Evolutionary conservation across 2,329 filamentous ascomycete genomes (phyloP).

Genomic region (Macrophomina pseudophaseolina): DNA sequence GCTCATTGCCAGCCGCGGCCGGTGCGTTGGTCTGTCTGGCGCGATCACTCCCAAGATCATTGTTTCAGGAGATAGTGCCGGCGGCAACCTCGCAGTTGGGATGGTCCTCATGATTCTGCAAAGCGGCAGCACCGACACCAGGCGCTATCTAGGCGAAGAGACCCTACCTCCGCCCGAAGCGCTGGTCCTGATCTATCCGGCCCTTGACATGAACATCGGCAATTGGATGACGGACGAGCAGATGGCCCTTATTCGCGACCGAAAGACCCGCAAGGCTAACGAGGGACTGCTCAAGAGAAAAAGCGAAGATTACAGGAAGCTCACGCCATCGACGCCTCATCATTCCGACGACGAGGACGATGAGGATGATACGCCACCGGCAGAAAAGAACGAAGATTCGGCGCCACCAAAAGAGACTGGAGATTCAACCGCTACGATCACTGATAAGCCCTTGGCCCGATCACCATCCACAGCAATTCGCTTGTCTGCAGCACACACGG

Average conservation of each 20-base stretch:
- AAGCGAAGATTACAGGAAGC: conserved; percentile 82
- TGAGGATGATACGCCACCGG: conserved; percentile 37
- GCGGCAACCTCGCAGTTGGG: conserved; percentile 79
- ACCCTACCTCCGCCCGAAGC: conserved; percentile 78
- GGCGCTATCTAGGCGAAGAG: conserved; percentile 61
- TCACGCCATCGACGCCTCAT: conserved; percentile 80
- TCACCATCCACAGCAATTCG: conserved; percentile 40
- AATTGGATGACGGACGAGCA: conserved; percentile 99
- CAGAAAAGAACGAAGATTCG: conserved; percentile 16
- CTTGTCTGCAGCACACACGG: conserved; percentile 46
- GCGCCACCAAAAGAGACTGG: conserved; percentile 24
- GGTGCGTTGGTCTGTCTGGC: conserved; percentile 76
- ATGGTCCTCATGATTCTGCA: conserved; percentile 90
- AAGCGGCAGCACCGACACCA: conserved; percentile 63
- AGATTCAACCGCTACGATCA: conserved; percentile 32
- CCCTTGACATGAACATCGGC: conserved; percentile 94
- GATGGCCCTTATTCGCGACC: conserved; percentile 89
- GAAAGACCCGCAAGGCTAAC: conserved; percentile 78
- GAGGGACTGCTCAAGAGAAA: conserved; percentile 79
- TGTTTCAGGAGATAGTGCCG: conserved; percentile 79
- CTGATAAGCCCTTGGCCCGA: conserved; percentile 9
- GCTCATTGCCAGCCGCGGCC: conserved; percentile 72
- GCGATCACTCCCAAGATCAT: conserved; percentile 69
- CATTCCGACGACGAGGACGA: conserved; percentile 76
- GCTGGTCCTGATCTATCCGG: conserved; percentile 84